Evolutionary conservation across 108 stramenopile genomes (phyloP), one percentile per base, ranked within the genome.

Genomic region (Epithemia pelagica): DNA sequence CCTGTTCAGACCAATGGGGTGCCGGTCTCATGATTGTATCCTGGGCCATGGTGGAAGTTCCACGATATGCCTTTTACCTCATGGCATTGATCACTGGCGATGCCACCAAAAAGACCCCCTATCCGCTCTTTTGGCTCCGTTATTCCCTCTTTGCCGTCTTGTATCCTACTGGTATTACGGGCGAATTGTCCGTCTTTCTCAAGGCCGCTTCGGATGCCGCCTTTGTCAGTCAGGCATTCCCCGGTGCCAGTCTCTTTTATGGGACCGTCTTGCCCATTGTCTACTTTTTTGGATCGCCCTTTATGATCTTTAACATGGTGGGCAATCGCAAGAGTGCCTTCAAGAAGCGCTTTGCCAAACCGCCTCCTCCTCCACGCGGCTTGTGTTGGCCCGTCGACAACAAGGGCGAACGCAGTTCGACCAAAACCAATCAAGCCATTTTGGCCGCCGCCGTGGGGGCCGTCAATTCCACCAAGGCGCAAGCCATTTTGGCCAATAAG

Each of bases 291-390:
- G 94, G 93, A 46, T 80, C 82, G 0, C 88, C 88, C n/a, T 86
- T 82, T 59, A 96, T 98, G 97, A 94, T 94, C 65, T 58, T 92
- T 70, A 96, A 98, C 83, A 98, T 98, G 97, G 88, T 76, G 22
- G 80, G 72, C 33, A 96, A 96, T 69, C 76, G 97, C 30, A 92
- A 89, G 64, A 80, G 63, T 25, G 92, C 95, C 30, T 92, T 97
- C 77, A 88, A 88, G 69, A 97, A 96, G 78, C 79, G 95, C 59
- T 90, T 88, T 74, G 87, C 87, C 64, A 90, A 72, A 65, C 85
- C 87, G 23, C 78, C 92, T 22, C 95, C 94, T 29, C 92, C 95
- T 23, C 88, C 93, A 1, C 81, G 88, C 61, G 96, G 96, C 52
- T 73, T 96, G 64, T 84, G 82, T 21, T 97, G 88, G 76, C 96